Percentiles rank a stretch among this genome's conserved stretches.
Evolutionary conservation across 805 yeast genomes (phyloP).

Genomic region (Nakazawaea holstii): DNA sequence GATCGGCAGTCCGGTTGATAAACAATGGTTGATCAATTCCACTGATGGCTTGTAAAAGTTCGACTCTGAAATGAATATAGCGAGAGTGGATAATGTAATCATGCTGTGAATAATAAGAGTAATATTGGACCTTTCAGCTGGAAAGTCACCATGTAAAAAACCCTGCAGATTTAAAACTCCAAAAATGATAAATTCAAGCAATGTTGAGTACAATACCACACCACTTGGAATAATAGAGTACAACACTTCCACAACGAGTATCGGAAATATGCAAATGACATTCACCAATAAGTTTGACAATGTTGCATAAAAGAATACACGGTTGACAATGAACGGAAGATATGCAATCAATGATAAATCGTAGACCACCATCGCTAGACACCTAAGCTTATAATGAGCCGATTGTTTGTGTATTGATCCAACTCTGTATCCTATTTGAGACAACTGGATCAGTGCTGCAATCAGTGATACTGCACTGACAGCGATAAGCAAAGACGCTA

Average conservation of each 20-base stretch:
- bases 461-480: neutral
- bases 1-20: slow-evolving; percentile 13
- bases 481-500: neutral
- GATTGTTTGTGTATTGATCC: neutral
- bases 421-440: neutral
- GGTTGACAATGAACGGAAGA: neutral
- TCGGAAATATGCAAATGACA: neutral
- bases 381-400: no score
- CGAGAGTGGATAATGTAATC: neutral
- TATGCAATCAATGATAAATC: neutral
- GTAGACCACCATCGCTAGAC: neutral
- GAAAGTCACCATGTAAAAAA: neutral
- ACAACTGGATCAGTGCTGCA: neutral
- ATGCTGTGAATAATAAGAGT: neutral
- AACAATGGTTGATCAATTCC: slow-evolving; percentile 12
- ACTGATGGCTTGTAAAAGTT: slow-evolving; percentile 11
- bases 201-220: neutral
- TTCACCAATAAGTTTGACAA: neutral
- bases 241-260: neutral
- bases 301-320: neutral
- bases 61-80: neutral
- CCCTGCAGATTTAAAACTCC: neutral
- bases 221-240: neutral
- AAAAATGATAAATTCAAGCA: neutral
- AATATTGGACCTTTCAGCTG: neutral